Evolutionary conservation across 1,139 yeast genomes (phyloP).

Genomic region (Hansenula sp.): DNA sequence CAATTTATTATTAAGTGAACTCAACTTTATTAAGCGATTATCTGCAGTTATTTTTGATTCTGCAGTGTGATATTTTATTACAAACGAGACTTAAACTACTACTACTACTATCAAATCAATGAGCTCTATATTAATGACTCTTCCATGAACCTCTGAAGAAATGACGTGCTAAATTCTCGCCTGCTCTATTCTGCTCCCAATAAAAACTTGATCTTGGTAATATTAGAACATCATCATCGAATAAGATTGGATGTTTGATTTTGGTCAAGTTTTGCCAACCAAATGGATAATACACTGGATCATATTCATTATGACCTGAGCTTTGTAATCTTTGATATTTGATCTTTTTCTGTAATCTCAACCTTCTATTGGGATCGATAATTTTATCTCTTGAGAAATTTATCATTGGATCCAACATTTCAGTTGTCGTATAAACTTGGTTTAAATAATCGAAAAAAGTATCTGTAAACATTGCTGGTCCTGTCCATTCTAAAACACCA

Average conservation of each 20-base stretch:
- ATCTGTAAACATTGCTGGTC: conserved; percentile 91
- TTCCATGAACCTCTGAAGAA: conserved; percentile 74
- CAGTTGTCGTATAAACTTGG: conserved; percentile 42
- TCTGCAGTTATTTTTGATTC: too few relatives aligned
- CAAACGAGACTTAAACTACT: too few relatives aligned
- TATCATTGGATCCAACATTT: conserved; percentile 9
- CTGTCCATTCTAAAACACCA: conserved; percentile 93
- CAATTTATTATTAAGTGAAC: too few relatives aligned
- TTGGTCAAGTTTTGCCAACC: conserved; percentile 58
- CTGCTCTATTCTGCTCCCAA: conserved; percentile 65
- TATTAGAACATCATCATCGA: conserved; percentile 57
- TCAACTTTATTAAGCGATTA: too few relatives aligned
- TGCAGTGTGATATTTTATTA: too few relatives aligned
- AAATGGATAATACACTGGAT: conserved; percentile 2
- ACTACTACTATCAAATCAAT: too few relatives aligned
- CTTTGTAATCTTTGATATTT: conserved; percentile 1
- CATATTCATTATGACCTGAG: conserved; percentile 2
- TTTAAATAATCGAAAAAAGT: conserved; percentile 68
- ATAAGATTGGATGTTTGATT: conserved; percentile 48
- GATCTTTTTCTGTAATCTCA: conserved; percentile 8
- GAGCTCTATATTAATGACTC: neutral
- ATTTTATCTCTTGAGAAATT: conserved; percentile 29
- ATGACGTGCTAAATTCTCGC: conserved; percentile 57
- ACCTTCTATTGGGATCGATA: conserved; percentile 21
- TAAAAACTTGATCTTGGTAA: conserved; percentile 58